Evolutionary conservation across 2,329 filamentous ascomycete species (phyloP).

Genomic region (Phyllosticta citrichinensis): DNA sequence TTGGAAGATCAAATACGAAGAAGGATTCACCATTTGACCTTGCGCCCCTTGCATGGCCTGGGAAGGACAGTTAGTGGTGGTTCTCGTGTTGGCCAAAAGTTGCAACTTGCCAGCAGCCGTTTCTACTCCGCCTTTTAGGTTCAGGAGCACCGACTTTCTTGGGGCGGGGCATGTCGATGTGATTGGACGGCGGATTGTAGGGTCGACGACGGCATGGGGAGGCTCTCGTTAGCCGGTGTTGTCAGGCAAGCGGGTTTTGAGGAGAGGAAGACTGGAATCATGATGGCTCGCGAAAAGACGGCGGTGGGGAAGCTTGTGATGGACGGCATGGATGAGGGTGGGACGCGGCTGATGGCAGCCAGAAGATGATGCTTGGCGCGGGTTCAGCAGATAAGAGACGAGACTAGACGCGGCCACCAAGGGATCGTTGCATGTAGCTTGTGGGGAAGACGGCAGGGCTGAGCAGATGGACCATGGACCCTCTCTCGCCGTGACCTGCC

Average conservation of each 20-base stretch:
- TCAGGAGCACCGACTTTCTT: constrained; percentile 54
- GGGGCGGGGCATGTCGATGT: constrained; percentile 50
- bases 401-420: not conserved
- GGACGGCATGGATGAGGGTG: not conserved
- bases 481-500: not conserved
- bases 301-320: not conserved
- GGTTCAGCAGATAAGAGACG: not conserved
- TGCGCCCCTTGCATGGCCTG: constrained; percentile 71
- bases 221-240: not conserved
- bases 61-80: no score
- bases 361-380: not conserved
- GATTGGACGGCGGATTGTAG: not conserved
- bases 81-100: no score
- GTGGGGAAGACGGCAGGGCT: not conserved
- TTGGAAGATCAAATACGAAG: not conserved
- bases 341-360: not conserved
- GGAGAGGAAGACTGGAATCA: not conserved
- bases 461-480: not conserved
- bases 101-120: constrained; percentile 48
- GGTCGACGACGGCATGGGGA: not conserved
- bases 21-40: constrained; percentile 57
- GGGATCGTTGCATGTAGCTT: not conserved
- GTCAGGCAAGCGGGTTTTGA: not conserved
- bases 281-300: not conserved
- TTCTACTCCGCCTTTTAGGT: constrained; percentile 57